Percentiles rank a stretch among this genome's conserved stretches.
Evolutionary conservation across 192 early-diverging fungal species (phyloP).

Genomic region (Backusella mclennaniae): DNA sequence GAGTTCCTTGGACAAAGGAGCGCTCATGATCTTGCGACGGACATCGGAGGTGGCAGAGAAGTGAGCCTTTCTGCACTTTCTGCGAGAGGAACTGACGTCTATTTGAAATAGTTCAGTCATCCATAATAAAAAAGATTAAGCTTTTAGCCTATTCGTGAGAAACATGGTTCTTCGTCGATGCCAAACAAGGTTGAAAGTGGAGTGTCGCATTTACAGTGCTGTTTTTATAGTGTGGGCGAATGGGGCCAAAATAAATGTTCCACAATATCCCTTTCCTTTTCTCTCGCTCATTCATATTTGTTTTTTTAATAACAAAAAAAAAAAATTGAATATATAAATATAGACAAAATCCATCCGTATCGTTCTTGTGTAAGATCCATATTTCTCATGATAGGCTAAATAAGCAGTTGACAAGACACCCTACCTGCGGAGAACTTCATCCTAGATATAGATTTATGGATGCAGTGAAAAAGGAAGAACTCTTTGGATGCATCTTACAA

Average conservation of each 20-base stretch:
- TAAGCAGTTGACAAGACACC: not conserved
- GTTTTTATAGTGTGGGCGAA: not conserved
- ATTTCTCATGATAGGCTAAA: slow-evolving; percentile 2
- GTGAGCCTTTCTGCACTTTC: slow-evolving; percentile 98
- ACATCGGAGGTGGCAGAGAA: slow-evolving; percentile 93
- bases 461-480: slow-evolving; percentile 29
- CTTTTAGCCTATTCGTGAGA: not conserved
- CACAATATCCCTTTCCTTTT: not conserved
- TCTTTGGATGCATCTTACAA: slow-evolving; percentile 2
- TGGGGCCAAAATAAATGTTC: not conserved
- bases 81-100: slow-evolving; percentile 87
- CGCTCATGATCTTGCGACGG: slow-evolving; percentile 95
- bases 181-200: not conserved
- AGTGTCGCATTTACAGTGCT: not conserved
- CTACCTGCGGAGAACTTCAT: slow-evolving; percentile 29
- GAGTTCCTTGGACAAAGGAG: slow-evolving; percentile 97
- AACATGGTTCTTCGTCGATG: not conserved
- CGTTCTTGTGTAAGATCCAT: not conserved
- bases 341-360: slow-evolving; percentile 9
- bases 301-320: not conserved
- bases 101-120: slow-evolving; percentile 1
- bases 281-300: not conserved
- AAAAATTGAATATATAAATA: not conserved
- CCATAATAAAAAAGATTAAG: not conserved
- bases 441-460: slow-evolving; percentile 18